Base-by-base conservation (phyloP, 2,329 filamentous ascomycete species). In the Colletotrichum incanum region DNA sequence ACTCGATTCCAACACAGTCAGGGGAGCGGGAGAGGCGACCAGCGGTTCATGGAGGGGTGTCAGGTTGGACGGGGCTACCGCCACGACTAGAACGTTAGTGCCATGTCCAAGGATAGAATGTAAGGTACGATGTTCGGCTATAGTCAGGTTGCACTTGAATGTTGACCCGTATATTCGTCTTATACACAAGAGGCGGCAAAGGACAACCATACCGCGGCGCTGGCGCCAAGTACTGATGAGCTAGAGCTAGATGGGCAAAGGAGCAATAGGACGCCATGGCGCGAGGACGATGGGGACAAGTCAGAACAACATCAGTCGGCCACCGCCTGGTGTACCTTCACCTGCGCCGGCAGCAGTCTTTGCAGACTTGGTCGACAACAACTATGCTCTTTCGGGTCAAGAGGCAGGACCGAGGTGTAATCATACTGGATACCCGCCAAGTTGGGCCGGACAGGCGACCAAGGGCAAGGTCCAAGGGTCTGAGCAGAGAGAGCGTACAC, bases 81-180 rank as follows among this genome's bases (percentile, higher is more conserved):
- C 65, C 65, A 58, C n/a, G 45, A 43, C 50, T 59, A 52, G 43
- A 58, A 9, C 7, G 45, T 50, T 69, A 69, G 65, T 37, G 65
- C 11, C 34, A 59, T 65, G 37, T 65, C 60, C 66, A 70, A 72
- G 58, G 47, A 65, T 65, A 55, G 70, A 64, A 60, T 28, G 54
- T 54, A 54, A 60, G 45, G 39, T 5, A 52, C 39, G 28, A 59
- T 39, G 39, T 47, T 49, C 5, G 5, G 26, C 28, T n/a, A 37
- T 45, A 20, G 52, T 20, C 8, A 14, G 65, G 60, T 59, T 31
- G 39, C 8, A 60, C 39, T 12, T 59, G 59, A 28, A n/a, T 47
- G 23, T 23, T 47, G 31, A 31, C 39, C 18, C n/a, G 45, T 18
- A 26, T 26, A 4, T 20, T 31, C 23, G 20, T 50, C 65, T 60